Conservation (phyloP, 768 basidiomycete genomes). For the Grammothele lineata region DNA sequence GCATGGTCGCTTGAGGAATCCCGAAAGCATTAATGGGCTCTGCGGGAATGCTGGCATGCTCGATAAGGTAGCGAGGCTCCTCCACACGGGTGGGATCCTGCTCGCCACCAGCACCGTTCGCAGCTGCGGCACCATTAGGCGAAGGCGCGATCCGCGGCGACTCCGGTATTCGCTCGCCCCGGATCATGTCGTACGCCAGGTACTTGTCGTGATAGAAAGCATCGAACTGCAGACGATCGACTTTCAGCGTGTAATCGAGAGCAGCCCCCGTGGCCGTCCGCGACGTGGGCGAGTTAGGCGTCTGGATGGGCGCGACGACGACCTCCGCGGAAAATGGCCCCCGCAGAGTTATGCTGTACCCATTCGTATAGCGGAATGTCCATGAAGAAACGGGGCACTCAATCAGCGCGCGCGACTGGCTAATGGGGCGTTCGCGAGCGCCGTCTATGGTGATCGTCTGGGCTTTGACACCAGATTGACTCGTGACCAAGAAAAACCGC, state of each 20-base stretch:
- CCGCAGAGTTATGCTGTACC: conserved; percentile 72
- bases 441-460: conserved; percentile 80
- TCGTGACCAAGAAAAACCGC: conserved; percentile 81
- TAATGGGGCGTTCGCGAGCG: conserved; percentile 60
- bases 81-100: conserved; percentile 58
- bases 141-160: conserved; percentile 28
- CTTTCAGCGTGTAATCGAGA: conserved; percentile 42
- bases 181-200: conserved; percentile 60
- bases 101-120: conserved; percentile 34
- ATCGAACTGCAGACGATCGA: conserved; percentile 73
- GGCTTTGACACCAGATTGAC: conserved; percentile 79
- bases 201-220: conserved; percentile 71
- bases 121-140: conserved; percentile 1
- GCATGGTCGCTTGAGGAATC: conserved; percentile 85
- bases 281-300: conserved; percentile 10
- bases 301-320: conserved; percentile 27
- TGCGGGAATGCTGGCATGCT: conserved; percentile 63
- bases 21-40: conserved; percentile 88
- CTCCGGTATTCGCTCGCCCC: conserved; percentile 44
- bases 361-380: conserved; percentile 79
- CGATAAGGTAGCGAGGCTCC: conserved; percentile 58
- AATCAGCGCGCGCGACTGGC: conserved; percentile 44
- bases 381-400: conserved; percentile 73
- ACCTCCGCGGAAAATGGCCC: conserved; percentile 73
- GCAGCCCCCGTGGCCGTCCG: neutral